These are phyloP conservation scores for Eucalyptus tenuipes DNA, from an alignment of 345 rosid genomes.

Conservation along the genomic window DNA sequence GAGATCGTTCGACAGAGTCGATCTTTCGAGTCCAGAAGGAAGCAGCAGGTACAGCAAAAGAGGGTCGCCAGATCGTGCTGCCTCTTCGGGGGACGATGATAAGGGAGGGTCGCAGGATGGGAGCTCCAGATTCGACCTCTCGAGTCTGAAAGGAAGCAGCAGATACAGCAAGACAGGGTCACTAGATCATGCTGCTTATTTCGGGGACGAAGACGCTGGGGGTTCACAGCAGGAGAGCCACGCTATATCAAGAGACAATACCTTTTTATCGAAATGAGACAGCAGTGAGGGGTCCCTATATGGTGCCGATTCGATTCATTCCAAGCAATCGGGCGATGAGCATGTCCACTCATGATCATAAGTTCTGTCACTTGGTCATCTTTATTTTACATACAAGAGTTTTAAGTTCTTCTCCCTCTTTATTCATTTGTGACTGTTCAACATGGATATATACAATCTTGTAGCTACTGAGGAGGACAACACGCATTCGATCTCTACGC, in stretches of 20 bases:
- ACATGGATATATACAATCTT: neutral
- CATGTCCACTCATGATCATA: neutral
- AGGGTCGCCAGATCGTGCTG: neutral
- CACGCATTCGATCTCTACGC: neutral
- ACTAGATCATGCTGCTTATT: neutral
- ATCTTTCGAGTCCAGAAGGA: neutral
- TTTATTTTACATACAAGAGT: neutral
- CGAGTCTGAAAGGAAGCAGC: neutral
- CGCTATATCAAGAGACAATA: neutral
- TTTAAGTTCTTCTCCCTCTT: neutral
- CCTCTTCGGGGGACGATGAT: neutral
- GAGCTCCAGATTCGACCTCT: neutral
- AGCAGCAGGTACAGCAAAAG: neutral
- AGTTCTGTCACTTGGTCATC: neutral
- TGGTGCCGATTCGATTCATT: neutral
- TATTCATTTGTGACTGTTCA: neutral
- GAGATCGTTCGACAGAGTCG: neutral
- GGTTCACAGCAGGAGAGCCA: neutral
- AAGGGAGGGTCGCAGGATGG: neutral
- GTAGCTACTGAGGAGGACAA: neutral
- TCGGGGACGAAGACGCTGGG: neutral
- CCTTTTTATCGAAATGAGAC: neutral
- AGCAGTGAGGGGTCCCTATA: neutral
- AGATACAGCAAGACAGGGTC: neutral
- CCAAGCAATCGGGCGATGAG: neutral